Conservation (phyloP, 305 asterid genomes). For the Fraxinus latifolia region DNA sequence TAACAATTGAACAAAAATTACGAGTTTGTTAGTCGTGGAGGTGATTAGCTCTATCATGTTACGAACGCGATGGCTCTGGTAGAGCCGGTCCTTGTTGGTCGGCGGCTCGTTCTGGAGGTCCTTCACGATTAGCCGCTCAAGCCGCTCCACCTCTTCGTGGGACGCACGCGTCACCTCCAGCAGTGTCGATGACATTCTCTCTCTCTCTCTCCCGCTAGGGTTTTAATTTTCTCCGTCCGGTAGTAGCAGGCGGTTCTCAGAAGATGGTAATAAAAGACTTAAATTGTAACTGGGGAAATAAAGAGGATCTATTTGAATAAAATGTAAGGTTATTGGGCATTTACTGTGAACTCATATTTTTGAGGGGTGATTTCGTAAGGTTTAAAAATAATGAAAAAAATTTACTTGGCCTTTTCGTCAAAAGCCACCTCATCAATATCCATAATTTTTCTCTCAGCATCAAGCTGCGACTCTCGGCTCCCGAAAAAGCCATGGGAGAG, state of each 20-base stretch:
- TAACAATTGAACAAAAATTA: constrained; percentile 19
- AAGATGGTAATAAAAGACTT: background rate
- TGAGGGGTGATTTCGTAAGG: background rate
- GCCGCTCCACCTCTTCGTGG: constrained; percentile 94
- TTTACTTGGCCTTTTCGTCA: background rate
- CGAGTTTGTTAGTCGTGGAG: constrained; percentile 68
- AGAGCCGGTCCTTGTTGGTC: constrained; percentile 73
- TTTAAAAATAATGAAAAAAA: background rate
- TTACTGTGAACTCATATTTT: background rate
- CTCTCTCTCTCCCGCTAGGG: constrained; percentile 9
- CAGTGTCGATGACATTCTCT: constrained; percentile 80
- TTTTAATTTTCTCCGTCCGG: background rate
- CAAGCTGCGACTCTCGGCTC: background rate
- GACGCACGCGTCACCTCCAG: constrained; percentile 86
- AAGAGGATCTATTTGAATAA: background rate
- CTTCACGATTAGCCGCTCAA: constrained; percentile 81
- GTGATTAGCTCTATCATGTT: constrained; percentile 78
- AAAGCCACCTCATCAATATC: background rate
- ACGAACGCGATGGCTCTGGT: constrained; percentile 94
- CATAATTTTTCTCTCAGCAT: background rate
- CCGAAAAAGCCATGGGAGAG: background rate
- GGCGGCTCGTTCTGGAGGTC: constrained; percentile 89
- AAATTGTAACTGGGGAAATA: background rate
- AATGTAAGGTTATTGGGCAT: background rate
- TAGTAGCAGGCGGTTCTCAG: constrained; percentile 18